These are phyloP conservation scores for Xylaria sp. DNA, from an alignment of 2,329 filamentous ascomycete genomes.

Conservation along the genomic window DNA sequence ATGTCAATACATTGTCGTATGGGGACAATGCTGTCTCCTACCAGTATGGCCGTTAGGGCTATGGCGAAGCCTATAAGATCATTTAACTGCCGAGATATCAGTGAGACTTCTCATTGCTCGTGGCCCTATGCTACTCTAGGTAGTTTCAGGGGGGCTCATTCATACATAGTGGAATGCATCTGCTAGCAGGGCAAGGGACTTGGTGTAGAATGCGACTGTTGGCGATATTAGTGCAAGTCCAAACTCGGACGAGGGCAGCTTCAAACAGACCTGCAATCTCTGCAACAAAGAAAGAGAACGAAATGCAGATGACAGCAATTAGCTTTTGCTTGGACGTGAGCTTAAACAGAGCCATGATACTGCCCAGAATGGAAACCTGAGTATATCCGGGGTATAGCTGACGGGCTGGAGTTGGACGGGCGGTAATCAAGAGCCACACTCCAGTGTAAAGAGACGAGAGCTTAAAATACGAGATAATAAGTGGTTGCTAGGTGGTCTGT, in stretches of 20 bases:
- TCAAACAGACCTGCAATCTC: conserved; percentile 59
- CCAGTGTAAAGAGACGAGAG: neutral
- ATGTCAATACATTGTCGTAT: conserved; percentile 26
- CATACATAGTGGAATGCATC: conserved; percentile 83
- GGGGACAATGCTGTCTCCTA: conserved; percentile 50
- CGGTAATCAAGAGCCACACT: neutral
- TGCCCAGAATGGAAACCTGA: conserved; percentile 14
- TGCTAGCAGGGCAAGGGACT: conserved; percentile 76
- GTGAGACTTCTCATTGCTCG: neutral
- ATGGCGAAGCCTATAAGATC: conserved; percentile 77
- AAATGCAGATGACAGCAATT: conserved; percentile 60
- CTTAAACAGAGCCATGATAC: conserved; percentile 50
- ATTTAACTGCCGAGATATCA: conserved; percentile 60
- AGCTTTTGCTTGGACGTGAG: conserved; percentile 59
- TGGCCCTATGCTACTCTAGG: neutral
- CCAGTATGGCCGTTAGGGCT: conserved; percentile 71
- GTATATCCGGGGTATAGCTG: conserved; percentile 6
- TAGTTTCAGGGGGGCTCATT: neutral
- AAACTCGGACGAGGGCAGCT: neutral
- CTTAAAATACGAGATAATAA: neutral
- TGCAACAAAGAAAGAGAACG: conserved; percentile 62
- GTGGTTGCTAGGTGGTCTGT: neutral
- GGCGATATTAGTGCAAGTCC: conserved; percentile 15
- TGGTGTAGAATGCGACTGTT: conserved; percentile 61
- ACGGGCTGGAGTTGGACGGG: neutral